Conservation (phyloP, 257 asterid species). For the Pogostemon cablin region DNA sequence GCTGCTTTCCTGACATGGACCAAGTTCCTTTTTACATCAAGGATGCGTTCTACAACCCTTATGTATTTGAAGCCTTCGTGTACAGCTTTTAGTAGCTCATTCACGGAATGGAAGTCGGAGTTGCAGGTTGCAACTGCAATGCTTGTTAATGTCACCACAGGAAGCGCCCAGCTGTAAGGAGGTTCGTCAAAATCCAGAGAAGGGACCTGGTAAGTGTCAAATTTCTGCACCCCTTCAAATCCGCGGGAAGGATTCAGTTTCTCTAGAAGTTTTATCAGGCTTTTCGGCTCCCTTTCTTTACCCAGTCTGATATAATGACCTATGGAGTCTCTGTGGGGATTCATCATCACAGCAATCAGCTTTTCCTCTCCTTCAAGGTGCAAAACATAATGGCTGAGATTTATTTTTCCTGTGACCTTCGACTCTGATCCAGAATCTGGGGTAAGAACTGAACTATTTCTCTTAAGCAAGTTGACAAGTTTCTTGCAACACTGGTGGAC, state of each 20-base stretch:
- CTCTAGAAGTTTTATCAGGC: constrained; percentile 52
- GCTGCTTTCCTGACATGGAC: constrained; percentile 66
- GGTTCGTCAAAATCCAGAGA: constrained; percentile 63
- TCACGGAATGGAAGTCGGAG: constrained; percentile 34
- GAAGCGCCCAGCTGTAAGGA: constrained; percentile 87
- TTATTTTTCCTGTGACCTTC: constrained; percentile 38
- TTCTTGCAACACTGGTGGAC: constrained; percentile 31
- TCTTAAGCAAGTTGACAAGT: constrained; percentile 39
- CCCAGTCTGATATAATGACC: constrained; percentile 67
- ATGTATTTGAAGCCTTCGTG: constrained; percentile 60
- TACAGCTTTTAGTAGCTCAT: constrained; percentile 49
- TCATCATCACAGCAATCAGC: constrained; percentile 62
- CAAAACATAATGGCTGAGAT: constrained; percentile 59
- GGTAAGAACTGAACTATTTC: constrained; percentile 22
- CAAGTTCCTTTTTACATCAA: constrained; percentile 43
- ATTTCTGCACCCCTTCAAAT: constrained; percentile 59
- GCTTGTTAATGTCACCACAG: constrained; percentile 79
- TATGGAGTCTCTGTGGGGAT: constrained; percentile 49
- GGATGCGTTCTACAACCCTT: constrained; percentile 52
- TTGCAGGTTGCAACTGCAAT: constrained; percentile 62
- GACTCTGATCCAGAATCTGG: constrained; percentile 42
- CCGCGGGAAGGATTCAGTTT: constrained; percentile 45
- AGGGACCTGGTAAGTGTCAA: constrained; percentile 57
- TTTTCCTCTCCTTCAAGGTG: constrained; percentile 82
- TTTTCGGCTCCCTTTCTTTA: constrained; percentile 56